Percentiles rank a stretch among this genome's conserved stretches.
Evolutionary conservation across 2,329 filamentous ascomycete species (phyloP).

Genomic region (Alternaria sp.): DNA sequence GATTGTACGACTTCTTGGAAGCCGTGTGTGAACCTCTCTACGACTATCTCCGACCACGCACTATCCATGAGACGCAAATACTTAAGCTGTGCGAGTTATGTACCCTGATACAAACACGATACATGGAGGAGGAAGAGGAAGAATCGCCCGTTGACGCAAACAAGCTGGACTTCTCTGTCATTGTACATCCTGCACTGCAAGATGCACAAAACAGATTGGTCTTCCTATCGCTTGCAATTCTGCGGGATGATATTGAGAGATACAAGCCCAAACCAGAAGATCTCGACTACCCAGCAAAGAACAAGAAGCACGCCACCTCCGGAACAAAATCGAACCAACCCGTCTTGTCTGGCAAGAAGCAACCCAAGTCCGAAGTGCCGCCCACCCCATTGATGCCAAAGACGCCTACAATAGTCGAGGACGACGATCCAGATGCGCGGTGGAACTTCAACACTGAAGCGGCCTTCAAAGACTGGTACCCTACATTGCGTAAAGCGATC

Average conservation of each 20-base stretch:
- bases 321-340: conserved; percentile 54
- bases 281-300: conserved; percentile 68
- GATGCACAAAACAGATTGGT: conserved; percentile 73
- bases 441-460: conserved; percentile 66
- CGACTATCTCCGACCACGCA: conserved; percentile 70
- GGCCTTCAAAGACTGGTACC: conserved; percentile 69
- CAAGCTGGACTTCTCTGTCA: conserved; percentile 67
- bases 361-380: conserved; percentile 50
- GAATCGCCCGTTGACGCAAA: conserved; percentile 59
- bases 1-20: conserved; percentile 72
- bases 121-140: conserved; percentile 63
- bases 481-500: conserved; percentile 71
- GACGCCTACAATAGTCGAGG: conserved; percentile 58
- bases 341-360: conserved; percentile 63
- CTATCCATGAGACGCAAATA: conserved; percentile 72
- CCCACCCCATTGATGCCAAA: conserved; percentile 55
- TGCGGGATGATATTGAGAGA: conserved; percentile 72
- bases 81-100: conserved; percentile 73
- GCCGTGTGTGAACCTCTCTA: conserved; percentile 73
- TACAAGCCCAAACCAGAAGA: conserved; percentile 72
- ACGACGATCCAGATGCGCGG: conserved; percentile 60
- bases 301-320: conserved; percentile 54
- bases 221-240: conserved; percentile 68
- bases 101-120: conserved; percentile 70
- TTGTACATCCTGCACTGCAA: conserved; percentile 71